Evolutionary conservation across 192 early-diverging fungal genomes (phyloP), one percentile per base, ranked within the genome.

Genomic region (Oehlia diaphana): DNA sequence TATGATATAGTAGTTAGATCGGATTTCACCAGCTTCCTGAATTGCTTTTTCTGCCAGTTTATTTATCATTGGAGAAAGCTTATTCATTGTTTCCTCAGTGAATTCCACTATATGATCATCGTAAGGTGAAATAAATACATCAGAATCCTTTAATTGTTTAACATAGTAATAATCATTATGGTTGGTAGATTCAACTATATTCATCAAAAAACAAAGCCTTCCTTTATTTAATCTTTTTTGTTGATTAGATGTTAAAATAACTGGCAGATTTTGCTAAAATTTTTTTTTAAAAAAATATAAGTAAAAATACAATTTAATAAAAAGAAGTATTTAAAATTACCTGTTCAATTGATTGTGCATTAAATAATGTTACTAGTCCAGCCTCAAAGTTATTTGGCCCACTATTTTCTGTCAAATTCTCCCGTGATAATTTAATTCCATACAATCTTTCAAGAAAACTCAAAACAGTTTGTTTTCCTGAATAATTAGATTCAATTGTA

Each of bases 391-490:
- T 65, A 26, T 65, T 65, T 65, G 0, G 3, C 4, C 16, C 14
- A 3, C 14, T 53, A 53, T 65, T 65, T 31, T 65, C 4, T 65
- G 28, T 65, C 35, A 74, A 13, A 53, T 50, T 74, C 12, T 74
- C 50, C 8, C 3, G 0, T 74, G 49, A 58, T 33, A 74, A 61
- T 62, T 74, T 74, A 62, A 74, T 53, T 58, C 14, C 26, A 62
- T 74, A 74, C 21, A 74, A 28, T 74, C 8, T 26, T 74, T 74
- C 39, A 62, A 74, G 44, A 74, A 74, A 74, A 50, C 10, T 74
- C 19, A 74, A 4, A 61, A 74, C 31, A 12, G 26, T 62, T 33
- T 74, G 14, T 33, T 74, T 74, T 50, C 0, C 47, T 33, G 31
- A 64, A 6, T 63, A 76, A 37, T 37, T 23, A 21, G 26, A 76